Evolutionary conservation across 208 protist genomes (phyloP), one percentile per base, ranked within the genome.

Genomic region (Trypanosoma melophagium): DNA sequence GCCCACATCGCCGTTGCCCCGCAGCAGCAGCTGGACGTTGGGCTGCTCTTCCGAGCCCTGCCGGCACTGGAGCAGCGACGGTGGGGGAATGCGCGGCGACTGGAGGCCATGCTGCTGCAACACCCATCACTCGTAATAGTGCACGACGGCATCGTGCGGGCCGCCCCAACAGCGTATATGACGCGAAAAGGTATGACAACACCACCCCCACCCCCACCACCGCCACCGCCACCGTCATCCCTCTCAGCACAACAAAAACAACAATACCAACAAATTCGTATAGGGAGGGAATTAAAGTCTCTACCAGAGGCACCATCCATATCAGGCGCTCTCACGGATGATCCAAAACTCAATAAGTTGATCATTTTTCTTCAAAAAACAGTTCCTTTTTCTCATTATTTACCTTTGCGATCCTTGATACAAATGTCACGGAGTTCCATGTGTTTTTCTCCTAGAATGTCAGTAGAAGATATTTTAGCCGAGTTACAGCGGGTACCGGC

Each of bases 1-100:
- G 82, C 76, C 12, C 25, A 86, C 38, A 57, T 92, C 0, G 74
- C 80, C 0, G 70, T 68, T 0, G 52, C 75, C 5, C 70, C 70
- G 21, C 61, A 69, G 12, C 60, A 75, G 50, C 76, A 87, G 52
- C 53, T 69, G 47, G 28, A 14, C 16, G 22, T 69, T n/a, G 25
- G 62, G 47, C 62, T 60, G 21, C 12, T 76, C 12, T 76, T 66
- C 21, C 22, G 57, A 17, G 51, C 60, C 5, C 31, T 76, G 2
- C 51, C 70, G 16, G 49, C 70, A 17, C 25, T 59, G 31, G 57
- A 69, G 57, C 70, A 69, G 57, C 70, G 70, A 16, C 44, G 47
- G 16, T 76, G 62, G 22, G 61, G 70, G n/a, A 68, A 50, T 52
- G 62, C 61, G n/a, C 24, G 35, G 14, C 44, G n/a, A 1, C 38